Base-by-base conservation (phyloP, 768 basidiomycete species). In the Amanita molliuscula region DNA sequence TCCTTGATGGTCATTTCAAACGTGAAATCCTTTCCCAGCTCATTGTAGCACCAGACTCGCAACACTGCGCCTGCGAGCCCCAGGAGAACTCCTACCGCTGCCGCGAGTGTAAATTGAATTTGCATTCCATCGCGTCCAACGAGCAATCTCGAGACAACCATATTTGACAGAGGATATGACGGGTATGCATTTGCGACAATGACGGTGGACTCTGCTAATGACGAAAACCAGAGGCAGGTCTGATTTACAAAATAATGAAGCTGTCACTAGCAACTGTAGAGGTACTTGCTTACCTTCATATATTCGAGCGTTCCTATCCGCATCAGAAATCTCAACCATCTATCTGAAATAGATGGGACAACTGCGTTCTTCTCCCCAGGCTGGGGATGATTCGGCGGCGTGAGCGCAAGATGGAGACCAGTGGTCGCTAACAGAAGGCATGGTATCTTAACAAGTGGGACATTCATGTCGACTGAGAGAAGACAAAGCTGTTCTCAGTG, bases 1-100 rank as follows among this genome's bases (percentile, higher is more conserved):
- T 64, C 60, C 34, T 66, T 67, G 21, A 79, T 73, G 59, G 65
- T 68, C 64, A 77, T 62, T 56, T 77, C 72, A 47, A 75, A 79
- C 0, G 77, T 80, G 58, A 77, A 78, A 29, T 73, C 54, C 2
- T 48, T 56, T 2, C 75, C 76, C 7, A 80, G 65, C 28, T 70
- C 70, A 29, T 65, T 60, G 56, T 72, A 79, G 54, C 75, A 76
- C 13, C 53, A 35, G 48, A 59, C 38, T 18, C 74, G 69, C 2
- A 73, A 55, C 1, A 58, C 31, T 1, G 60, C 47, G 6, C 68
- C 72, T 11, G 55, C 38, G 4, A 61, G 16, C 1, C 61, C 54
- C 13, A 65, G 10, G 38, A 59, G 4, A 7, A 37, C 23, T 5
- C 38, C 48, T 13, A 13, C 29, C 9, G 28, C 25, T 4, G 37